Conservation (phyloP, 2,329 filamentous ascomycete genomes). For the Clathrospora elynae region DNA sequence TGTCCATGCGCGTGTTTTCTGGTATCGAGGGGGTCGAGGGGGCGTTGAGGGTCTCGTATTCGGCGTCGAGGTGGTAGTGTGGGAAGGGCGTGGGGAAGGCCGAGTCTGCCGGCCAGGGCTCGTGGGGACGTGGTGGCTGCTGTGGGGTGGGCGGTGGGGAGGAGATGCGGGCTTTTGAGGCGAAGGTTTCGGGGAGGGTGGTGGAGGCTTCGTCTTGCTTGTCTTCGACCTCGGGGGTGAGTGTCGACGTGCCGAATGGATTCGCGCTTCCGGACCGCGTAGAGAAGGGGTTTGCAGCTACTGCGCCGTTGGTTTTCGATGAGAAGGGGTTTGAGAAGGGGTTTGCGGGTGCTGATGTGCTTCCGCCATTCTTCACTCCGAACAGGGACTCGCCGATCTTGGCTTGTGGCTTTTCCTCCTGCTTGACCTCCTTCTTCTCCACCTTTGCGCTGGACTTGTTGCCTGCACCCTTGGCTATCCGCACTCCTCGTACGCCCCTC, state of each 20-base stretch:
- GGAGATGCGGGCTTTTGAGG: constrained; percentile 67
- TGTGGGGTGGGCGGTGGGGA: constrained; percentile 46
- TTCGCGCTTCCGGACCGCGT: constrained; percentile 30
- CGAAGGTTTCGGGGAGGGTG: constrained; percentile 75
- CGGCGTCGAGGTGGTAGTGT: constrained; percentile 79
- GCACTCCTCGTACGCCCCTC: constrained; percentile 72
- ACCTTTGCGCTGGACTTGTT: constrained; percentile 24
- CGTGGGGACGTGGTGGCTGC: constrained; percentile 52
- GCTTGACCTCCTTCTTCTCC: constrained; percentile 27
- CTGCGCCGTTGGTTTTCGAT: constrained; percentile 42
- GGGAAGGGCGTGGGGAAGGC: constrained; percentile 74
- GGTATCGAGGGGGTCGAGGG: constrained; percentile 58
- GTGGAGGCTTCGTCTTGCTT: constrained; percentile 32
- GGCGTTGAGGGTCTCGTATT: constrained; percentile 82
- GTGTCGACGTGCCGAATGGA: constrained; percentile 52
- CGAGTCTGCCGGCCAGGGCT: constrained; percentile 76
- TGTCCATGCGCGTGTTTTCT: constrained; percentile 52
- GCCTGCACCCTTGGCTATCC: constrained; percentile 53
- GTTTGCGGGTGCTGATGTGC: constrained; percentile 27
- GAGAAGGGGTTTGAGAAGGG: constrained; percentile 65
- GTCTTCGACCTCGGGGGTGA: constrained; percentile 38
- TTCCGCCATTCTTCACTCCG: constrained; percentile 59
- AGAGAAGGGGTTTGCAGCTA: constrained; percentile 62
- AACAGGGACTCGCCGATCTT: constrained; percentile 72
- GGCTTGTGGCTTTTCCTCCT: constrained; percentile 47